A percentile compares a stretch with the other conserved stretches of the same genome.
These are phyloP conservation scores for Kwoniella sp. DNA, from an alignment of 768 basidiomycete species.

Conservation along the genomic window DNA sequence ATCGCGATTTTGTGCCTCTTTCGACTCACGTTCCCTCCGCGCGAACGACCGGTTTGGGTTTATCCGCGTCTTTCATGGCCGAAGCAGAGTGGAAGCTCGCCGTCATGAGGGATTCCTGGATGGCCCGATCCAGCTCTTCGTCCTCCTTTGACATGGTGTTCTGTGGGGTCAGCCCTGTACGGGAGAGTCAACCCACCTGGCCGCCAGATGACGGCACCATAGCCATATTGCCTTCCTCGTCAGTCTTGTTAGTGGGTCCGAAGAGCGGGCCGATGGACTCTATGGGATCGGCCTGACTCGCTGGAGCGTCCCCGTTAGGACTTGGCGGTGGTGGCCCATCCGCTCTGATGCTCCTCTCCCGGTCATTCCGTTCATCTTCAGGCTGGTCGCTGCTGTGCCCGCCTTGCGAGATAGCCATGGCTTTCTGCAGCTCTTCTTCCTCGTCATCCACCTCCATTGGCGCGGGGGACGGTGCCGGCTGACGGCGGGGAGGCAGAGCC, in stretches of 20 bases:
- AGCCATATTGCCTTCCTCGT: slow-evolving; percentile 29
- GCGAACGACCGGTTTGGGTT: slow-evolving; percentile 13
- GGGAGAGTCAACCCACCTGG: slow-evolving; percentile 15
- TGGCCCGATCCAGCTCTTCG: slow-evolving; percentile 39
- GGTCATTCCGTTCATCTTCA: slow-evolving; percentile 12
- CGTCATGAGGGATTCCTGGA: slow-evolving; percentile 47
- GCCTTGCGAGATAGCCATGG: slow-evolving; percentile 20
- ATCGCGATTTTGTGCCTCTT: too few species aligned
- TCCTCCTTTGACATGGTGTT: slow-evolving; percentile 26
- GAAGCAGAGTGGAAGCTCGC: slow-evolving; percentile 42
- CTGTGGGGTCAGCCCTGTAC: neutral
- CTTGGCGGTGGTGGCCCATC: slow-evolving; percentile 36
- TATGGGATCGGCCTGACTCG: neutral
- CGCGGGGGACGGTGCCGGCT: neutral
- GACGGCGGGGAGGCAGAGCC: neutral
- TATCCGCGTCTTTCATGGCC: slow-evolving; percentile 19
- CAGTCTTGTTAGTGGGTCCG: slow-evolving; percentile 39
- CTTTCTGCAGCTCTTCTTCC: slow-evolving; percentile 29
- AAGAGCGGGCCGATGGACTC: slow-evolving; percentile 21
- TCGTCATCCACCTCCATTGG: slow-evolving; percentile 21
- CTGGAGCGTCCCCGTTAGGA: slow-evolving; percentile 11
- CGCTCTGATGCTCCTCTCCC: slow-evolving; percentile 36
- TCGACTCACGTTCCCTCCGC: slow-evolving; percentile 39
- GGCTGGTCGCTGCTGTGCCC: neutral
- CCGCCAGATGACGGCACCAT: slow-evolving; percentile 14